Evolutionary conservation across 495 filamentous ascomycete genomes (phyloP), one percentile per base, ranked within the genome.

Genomic region (Daldinia decipiens): DNA sequence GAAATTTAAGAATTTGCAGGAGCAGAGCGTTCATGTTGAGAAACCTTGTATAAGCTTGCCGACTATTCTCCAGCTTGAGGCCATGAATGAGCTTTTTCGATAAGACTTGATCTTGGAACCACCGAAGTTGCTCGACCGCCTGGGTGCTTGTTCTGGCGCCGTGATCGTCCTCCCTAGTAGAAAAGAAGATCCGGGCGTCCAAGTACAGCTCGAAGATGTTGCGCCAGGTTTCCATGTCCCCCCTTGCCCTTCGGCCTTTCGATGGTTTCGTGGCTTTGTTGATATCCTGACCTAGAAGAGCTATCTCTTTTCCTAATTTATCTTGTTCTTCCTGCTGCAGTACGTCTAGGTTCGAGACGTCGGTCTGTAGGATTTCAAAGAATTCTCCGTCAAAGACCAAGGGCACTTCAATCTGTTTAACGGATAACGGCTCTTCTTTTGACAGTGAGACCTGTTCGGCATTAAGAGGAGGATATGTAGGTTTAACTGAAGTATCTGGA

Each of bases 101-200:
- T 34, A 81, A 72, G 5, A 91, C 83, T 71, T 90, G 84, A 12
- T 74, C 79, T 58, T 87, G 82, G 62, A 90, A 91, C 84, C 83
- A 86, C 29, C 84, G 78, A 21, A 91, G 79, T 71, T 87, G 86
- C 51, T 82, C 81, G 31, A 82, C 74, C 8, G 87, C 89, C 26
- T 81, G 80, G 17, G 81, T 75, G 61, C 83, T 86, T 26, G 80
- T 84, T 32, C 90, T 82, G 24, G 83, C 81, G 6, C 89, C 87
- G 45, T 87, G 86, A 66, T 88, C 84, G 17, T 68, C 73, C 68
- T 93, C 91, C 13, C 79, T 81, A 0, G 85, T 88, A 0, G 90
- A 91, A 79, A 93, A 93, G 79, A 94, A 94, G 8, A 93, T 81
- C n/a, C 86, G 80, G 6, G 85, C 86, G 36, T 92, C 87, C 26